Conservation (phyloP, 306 rosid species). For the Prunus mongolica region DNA sequence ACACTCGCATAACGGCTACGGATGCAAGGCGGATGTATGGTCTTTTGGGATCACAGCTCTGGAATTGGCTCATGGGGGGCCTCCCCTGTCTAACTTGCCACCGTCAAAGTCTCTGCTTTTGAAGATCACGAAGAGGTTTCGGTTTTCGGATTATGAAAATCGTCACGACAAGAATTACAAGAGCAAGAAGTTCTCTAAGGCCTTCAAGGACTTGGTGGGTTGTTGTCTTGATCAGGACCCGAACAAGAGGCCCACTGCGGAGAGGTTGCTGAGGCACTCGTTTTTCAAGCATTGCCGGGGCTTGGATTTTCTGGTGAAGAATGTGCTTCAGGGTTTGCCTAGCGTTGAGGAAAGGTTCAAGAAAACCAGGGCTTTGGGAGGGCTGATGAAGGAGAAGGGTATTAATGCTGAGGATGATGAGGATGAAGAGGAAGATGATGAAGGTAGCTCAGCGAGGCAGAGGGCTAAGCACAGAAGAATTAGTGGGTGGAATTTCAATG, state of each 20-base stretch:
- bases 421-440: conserved; percentile 12
- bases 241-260: conserved; percentile 46
- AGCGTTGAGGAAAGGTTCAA: conserved; percentile 54
- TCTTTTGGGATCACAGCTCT: conserved; percentile 63
- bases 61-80: conserved; percentile 66
- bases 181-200: conserved; percentile 44
- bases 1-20: conserved; percentile 51
- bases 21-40: conserved; percentile 68
- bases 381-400: background rate
- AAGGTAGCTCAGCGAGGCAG: background rate
- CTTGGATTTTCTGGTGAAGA: conserved; percentile 39
- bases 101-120: conserved; percentile 52
- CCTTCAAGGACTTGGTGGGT: conserved; percentile 64
- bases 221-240: conserved; percentile 64
- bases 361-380: background rate
- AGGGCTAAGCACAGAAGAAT: conserved; percentile 37
- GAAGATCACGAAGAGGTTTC: conserved; percentile 47
- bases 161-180: background rate
- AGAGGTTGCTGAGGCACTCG: conserved; percentile 44
- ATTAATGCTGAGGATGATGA: background rate
- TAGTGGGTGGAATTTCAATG: conserved; percentile 69
- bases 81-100: conserved; percentile 62
- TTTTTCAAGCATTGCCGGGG: conserved; percentile 53
- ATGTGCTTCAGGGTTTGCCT: conserved; percentile 44
- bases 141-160: conserved; percentile 47